phyloP scores from a whole-genome alignment of 108 stramenopile genomes.

The Skeletonema menzelii region DNA sequence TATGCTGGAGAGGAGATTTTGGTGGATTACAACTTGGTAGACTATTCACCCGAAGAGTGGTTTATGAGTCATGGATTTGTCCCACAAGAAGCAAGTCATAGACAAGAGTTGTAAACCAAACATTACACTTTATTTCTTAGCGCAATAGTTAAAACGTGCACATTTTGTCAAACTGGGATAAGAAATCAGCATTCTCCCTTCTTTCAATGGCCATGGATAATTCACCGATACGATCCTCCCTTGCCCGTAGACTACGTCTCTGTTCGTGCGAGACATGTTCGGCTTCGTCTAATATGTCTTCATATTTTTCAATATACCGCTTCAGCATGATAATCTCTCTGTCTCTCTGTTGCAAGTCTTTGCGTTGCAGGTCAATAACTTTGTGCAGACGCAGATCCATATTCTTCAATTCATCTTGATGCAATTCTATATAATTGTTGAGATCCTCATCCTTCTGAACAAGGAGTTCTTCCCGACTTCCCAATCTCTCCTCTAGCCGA shows the following conservation, averaged over 20 bases:
- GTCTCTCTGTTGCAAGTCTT: slow-evolving; percentile 20
- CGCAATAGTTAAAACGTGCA: background rate
- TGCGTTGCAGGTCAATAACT: slow-evolving; percentile 17
- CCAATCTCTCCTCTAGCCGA: slow-evolving; percentile 21
- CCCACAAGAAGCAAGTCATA: background rate
- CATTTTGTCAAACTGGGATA: background rate
- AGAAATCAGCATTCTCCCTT: background rate
- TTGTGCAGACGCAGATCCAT: slow-evolving; percentile 17
- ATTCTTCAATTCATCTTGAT: slow-evolving; percentile 12
- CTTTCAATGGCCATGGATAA: slow-evolving; percentile 26
- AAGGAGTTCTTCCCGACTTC: slow-evolving; percentile 7
- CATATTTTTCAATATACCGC: slow-evolving; percentile 21
- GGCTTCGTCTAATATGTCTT: slow-evolving; percentile 24
- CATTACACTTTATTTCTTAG: too few relatives aligned
- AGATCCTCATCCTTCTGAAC: slow-evolving; percentile 22
- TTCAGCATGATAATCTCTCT: slow-evolving; percentile 14
- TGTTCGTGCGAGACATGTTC: slow-evolving; percentile 27
- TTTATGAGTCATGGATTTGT: slow-evolving; percentile 4
- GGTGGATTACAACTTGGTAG: slow-evolving; percentile 5
- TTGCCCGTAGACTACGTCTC: background rate
- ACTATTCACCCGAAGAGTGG: background rate
- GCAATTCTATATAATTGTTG: background rate
- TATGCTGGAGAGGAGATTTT: background rate
- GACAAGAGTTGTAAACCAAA: background rate
- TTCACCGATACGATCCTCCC: slow-evolving; percentile 10